Evolutionary conservation across 768 basidiomycete genomes (phyloP).

Genomic region (Russula vinacea): DNA sequence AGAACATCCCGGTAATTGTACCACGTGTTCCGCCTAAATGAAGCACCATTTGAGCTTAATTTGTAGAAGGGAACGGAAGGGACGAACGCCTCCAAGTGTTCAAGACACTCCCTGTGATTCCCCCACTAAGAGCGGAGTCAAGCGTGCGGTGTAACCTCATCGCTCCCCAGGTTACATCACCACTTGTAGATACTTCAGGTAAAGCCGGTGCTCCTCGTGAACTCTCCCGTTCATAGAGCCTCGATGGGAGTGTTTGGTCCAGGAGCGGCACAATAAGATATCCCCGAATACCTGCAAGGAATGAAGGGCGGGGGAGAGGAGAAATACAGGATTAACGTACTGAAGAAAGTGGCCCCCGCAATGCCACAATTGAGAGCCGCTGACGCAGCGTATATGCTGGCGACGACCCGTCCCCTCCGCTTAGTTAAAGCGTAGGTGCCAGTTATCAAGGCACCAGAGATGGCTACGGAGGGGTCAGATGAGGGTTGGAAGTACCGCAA

Average conservation of each 20-base stretch:
- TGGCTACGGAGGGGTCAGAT: slow-evolving; percentile 44
- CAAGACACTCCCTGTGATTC: slow-evolving; percentile 57
- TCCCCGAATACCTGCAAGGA: slow-evolving; percentile 63
- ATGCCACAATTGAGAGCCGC: slow-evolving; percentile 72
- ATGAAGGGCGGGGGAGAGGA: background rate
- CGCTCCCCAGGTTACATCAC: slow-evolving; percentile 45
- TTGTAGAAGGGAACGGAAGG: background rate
- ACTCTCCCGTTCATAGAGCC: slow-evolving; percentile 47
- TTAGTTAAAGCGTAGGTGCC: slow-evolving; percentile 48
- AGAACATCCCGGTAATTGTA: slow-evolving; percentile 56
- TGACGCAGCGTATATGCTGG: slow-evolving; percentile 46
- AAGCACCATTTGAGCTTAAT: slow-evolving; percentile 13
- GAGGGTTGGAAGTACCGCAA: slow-evolving; percentile 28
- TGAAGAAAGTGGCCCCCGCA: slow-evolving; percentile 73
- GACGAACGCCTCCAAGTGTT: slow-evolving; percentile 60
- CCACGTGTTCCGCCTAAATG: slow-evolving; percentile 57
- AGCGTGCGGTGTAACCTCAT: slow-evolving; percentile 58
- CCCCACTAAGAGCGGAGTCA: slow-evolving; percentile 74
- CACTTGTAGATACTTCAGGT: slow-evolving; percentile 22
- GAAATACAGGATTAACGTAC: slow-evolving; percentile 43
- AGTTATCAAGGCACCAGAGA: slow-evolving; percentile 48
- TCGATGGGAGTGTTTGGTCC: slow-evolving; percentile 43
- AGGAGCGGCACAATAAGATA: slow-evolving; percentile 67
- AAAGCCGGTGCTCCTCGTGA: slow-evolving; percentile 34
- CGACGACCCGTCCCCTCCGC: slow-evolving; percentile 45